Evolutionary conservation across 495 filamentous ascomycete genomes (phyloP).

Genomic region (Umbilicaria muhlenbergii): DNA sequence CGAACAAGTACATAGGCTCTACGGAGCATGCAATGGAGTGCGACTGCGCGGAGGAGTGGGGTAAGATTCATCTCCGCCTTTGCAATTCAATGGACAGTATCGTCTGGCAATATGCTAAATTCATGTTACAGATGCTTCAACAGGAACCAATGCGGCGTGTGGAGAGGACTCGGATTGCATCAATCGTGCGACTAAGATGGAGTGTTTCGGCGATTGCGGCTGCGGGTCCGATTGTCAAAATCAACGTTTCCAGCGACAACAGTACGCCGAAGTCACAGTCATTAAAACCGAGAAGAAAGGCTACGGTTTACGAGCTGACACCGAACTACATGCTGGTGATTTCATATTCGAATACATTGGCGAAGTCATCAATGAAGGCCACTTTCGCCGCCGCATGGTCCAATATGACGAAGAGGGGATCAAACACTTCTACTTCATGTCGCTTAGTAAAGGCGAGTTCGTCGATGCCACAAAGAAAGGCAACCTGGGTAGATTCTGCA

Average conservation of each 20-base stretch:
- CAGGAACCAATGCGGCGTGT: slow-evolving; percentile 62
- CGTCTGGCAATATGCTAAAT: slow-evolving; percentile 3
- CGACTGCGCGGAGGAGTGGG: slow-evolving; percentile 90
- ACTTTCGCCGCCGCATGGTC: slow-evolving; percentile 74
- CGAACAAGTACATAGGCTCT: slow-evolving; percentile 72
- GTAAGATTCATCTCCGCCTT: slow-evolving; percentile 41
- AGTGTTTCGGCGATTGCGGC: slow-evolving; percentile 73
- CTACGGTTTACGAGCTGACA: slow-evolving; percentile 73
- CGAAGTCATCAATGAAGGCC: slow-evolving; percentile 87
- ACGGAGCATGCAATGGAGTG: slow-evolving; percentile 91
- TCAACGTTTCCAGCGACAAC: slow-evolving; percentile 79
- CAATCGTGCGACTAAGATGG: slow-evolving; percentile 95
- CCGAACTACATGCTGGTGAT: slow-evolving; percentile 58
- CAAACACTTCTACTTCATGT: slow-evolving; percentile 99
- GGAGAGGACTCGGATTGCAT: slow-evolving; percentile 97
- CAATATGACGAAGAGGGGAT: slow-evolving; percentile 92
- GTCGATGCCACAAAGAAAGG: slow-evolving; percentile 96
- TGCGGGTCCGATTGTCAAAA: slow-evolving; percentile 86
- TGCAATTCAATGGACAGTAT: not conserved
- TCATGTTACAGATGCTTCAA: slow-evolving; percentile 38
- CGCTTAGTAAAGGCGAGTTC: slow-evolving; percentile 88
- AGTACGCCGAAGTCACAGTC: slow-evolving; percentile 84
- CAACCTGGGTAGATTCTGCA: slow-evolving; percentile 93
- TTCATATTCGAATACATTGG: slow-evolving; percentile 98
- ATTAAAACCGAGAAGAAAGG: slow-evolving; percentile 98